Base-by-base conservation (phyloP, 1,284 basidiomycete genomes). In the Leccinum pachyderme region DNA sequence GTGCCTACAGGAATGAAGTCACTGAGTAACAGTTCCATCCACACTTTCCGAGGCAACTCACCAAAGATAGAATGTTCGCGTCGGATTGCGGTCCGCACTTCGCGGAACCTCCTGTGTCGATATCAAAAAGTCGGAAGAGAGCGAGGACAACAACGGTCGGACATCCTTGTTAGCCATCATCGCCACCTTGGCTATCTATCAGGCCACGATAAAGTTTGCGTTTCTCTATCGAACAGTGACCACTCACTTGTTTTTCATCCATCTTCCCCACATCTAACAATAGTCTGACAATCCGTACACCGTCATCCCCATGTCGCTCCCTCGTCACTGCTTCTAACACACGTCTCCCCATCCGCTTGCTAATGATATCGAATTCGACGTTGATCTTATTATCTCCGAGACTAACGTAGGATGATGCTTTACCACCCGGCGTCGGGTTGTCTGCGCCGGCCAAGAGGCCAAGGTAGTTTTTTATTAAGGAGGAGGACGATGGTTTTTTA, bases 91-190 rank as follows among this genome's bases (percentile, higher is more conserved):
- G 67, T 95, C 91, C 18, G 89, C 87, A 58, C 85, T 91, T 71
- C 89, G 90, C 4, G 95, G 89, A 3, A 97, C 88, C 70, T 97
- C 94, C 74, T 95, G 93, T 9, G 89, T 88, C 63, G 91, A 92
- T 62, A 97, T 85, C 52, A 97, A 72, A 28, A 84, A 86, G 63
- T 94, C 86, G 8, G 86, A 80, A 7, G 91, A 86, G 52, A 99
- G 81, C 2, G 86, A 82, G 9, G 90, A 82, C 53, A 98, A 79
- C 41, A 94, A 73, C 39, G 89, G 86, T 49, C 96, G 85, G 49
- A 93, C 89, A 63, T 95, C 91, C 67, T 92, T 93, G 35, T 89
- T 81, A 1, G 92, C 83, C 76, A 98, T 88, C 86, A 99, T 93
- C 5, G 93, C 92, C 47, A 91, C 79, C 73, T 97, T 96, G 24